Base-by-base conservation (phyloP, 371 early-diverging fungal species). In the Mucor ambiguus region DNA sequence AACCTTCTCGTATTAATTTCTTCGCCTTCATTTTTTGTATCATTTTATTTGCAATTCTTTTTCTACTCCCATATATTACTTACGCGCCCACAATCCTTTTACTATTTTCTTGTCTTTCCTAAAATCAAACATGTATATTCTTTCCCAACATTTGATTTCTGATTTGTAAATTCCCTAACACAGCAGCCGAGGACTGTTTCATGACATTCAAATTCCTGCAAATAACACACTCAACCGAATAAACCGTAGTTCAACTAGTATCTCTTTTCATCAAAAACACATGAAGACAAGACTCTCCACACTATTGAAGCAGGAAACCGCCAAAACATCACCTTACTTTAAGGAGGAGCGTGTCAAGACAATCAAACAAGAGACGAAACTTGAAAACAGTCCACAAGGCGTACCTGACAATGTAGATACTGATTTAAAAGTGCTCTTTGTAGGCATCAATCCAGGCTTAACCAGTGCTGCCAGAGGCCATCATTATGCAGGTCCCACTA, bases 401-500 rank as follows among this genome's bases (percentile, higher is more conserved):
- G 68, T 92, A 2, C 78, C 87, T 3, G 93, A 93, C 72, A 66
- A 76, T 24, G 63, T 93, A 18, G 87, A 77, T 9, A 71, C 85
- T 33, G 83, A 88, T 62, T 80, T 93, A n/a, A 87, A 85, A 35
- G 85, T 93, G 0, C 60, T 93, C 22, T 93, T 92, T 70, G 82
- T 91, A 24, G 94, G 93, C 0, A 88, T 92, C 69, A 93, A 93
- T 68, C 93, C 92, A 1, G 94, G 93, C 1, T 61, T 90, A 5
- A 71, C 73, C 10, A 89, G 88, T 59, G 80, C 89, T 16, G 68
- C 79, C 18, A 79, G 69, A 61, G 83, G 86, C 11, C 89, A 89
- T 63, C 93, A 93, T 73, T 93, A 87, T 79, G 88, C 91, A 14
- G 84, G 85, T 29, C 89, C 87, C 3, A 86, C 81, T 4, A 93